These are phyloP conservation scores for Ganoderma sp. DNA, from an alignment of 1,284 basidiomycete genomes.

Conservation along the genomic window DNA sequence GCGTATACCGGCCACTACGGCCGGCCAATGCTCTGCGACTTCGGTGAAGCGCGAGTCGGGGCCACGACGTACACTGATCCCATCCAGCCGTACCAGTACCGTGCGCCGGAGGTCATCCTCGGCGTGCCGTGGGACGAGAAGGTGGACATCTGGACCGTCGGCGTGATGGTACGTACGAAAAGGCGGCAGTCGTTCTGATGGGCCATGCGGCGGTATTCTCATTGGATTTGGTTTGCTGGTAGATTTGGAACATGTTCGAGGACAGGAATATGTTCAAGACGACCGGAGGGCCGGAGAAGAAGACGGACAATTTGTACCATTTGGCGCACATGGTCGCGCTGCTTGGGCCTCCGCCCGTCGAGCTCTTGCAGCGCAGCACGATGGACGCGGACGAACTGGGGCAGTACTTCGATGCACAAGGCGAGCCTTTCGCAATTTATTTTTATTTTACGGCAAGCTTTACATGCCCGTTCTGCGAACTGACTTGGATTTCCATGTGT, in stretches of 20 bases:
- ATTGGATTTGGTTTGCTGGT: neutral
- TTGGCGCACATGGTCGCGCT: constrained; percentile 37
- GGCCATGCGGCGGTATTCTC: neutral
- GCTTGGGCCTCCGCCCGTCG: constrained; percentile 33
- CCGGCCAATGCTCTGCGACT: constrained; percentile 28
- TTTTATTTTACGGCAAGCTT: neutral
- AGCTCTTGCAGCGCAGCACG: constrained; percentile 26
- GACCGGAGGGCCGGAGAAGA: constrained; percentile 23
- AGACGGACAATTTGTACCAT: constrained; percentile 26
- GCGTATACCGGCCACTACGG: constrained; percentile 19
- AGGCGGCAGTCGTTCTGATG: too few relatives aligned
- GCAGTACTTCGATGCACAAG: constrained; percentile 25
- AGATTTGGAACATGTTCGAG: constrained; percentile 35
- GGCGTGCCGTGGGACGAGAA: constrained; percentile 32
- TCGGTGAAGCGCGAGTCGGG: constrained; percentile 31
- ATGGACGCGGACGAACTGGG: constrained; percentile 15
- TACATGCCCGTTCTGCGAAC: neutral
- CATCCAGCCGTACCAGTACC: constrained; percentile 31
- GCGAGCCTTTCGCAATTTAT: neutral
- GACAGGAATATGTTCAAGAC: constrained; percentile 32
- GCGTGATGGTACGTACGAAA: constrained; percentile 31
- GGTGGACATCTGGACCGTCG: constrained; percentile 40
- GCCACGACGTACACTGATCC: constrained; percentile 22
- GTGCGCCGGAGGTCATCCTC: constrained; percentile 33
- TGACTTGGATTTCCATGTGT: neutral